Percentiles rank a stretch among this genome's conserved stretches.
phyloP scores from a whole-genome alignment of 2,329 filamentous ascomycete genomes.

The Ceratocystis eucalypticola region DNA sequence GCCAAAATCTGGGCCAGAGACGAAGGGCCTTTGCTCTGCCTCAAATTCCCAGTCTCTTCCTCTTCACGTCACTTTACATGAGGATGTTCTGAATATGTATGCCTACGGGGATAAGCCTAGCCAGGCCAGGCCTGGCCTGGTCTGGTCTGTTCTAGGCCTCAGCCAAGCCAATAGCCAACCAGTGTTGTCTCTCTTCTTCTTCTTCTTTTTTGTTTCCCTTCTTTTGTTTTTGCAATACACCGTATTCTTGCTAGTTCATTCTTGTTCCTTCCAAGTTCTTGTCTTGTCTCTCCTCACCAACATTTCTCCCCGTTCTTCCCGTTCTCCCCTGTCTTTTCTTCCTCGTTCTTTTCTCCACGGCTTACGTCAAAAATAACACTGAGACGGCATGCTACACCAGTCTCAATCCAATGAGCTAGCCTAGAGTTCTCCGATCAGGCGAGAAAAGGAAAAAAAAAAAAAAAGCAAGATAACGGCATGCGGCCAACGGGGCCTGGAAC shows the following conservation, averaged over 20 bases:
- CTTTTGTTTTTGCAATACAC: too few species aligned
- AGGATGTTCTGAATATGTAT: not conserved
- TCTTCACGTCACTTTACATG: not conserved
- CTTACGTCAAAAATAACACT: not conserved
- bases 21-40: not conserved
- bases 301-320: not conserved
- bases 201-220: too few species aligned
- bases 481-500: not conserved
- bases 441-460: not conserved
- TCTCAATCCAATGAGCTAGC: not conserved
- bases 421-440: not conserved
- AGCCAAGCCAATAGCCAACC: not conserved
- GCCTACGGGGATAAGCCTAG: not conserved
- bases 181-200: not conserved
- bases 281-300: not conserved
- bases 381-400: not conserved
- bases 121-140: not conserved
- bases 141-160: constrained; percentile 1
- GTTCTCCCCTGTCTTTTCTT: not conserved
- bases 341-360: not conserved
- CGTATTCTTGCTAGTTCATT: not conserved
- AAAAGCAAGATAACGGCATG: not conserved
- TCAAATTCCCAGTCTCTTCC: not conserved
- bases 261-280: not conserved
- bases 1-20: too few species aligned